Evolutionary conservation across 176 grass and related monocot genomes (phyloP).

Genomic region (Ensete glaucum): DNA sequence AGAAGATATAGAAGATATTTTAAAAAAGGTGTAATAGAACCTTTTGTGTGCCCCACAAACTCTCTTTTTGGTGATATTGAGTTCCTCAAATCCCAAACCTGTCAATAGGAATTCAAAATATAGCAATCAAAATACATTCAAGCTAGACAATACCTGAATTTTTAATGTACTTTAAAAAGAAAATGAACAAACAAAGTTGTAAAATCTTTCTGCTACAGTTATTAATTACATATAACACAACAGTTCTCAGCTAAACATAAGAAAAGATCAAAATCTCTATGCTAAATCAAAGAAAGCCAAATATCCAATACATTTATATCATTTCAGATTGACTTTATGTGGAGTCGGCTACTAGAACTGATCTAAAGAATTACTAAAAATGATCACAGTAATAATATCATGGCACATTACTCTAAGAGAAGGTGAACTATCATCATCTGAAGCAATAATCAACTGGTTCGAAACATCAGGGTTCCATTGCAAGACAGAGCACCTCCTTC

Average conservation of each 20-base stretch:
- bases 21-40: constrained; percentile 15
- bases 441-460: constrained; percentile 84
- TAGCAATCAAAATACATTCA: not conserved
- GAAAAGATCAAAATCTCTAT: not conserved
- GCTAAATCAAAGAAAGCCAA: not conserved
- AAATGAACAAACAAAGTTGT: not conserved
- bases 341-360: not conserved
- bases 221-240: not conserved
- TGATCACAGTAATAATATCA: not conserved
- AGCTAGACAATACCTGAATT: not conserved
- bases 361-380: not conserved
- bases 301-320: not conserved
- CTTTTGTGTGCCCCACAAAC: constrained; percentile 92
- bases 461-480: constrained; percentile 97
- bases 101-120: constrained; percentile 26
- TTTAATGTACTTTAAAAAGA: not conserved
- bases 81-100: constrained; percentile 99
- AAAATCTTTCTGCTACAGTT: not conserved
- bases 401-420: constrained; percentile 68
- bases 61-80: constrained; percentile 87
- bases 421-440: constrained; percentile 89
- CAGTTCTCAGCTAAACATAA: not conserved
- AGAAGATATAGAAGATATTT: not conserved
- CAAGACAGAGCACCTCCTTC: constrained; percentile 86
- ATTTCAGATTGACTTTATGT: not conserved